These are phyloP conservation scores for Astrephomene gubernaculifera DNA, from an alignment of 139 green algal species.

Conservation along the genomic window DNA sequence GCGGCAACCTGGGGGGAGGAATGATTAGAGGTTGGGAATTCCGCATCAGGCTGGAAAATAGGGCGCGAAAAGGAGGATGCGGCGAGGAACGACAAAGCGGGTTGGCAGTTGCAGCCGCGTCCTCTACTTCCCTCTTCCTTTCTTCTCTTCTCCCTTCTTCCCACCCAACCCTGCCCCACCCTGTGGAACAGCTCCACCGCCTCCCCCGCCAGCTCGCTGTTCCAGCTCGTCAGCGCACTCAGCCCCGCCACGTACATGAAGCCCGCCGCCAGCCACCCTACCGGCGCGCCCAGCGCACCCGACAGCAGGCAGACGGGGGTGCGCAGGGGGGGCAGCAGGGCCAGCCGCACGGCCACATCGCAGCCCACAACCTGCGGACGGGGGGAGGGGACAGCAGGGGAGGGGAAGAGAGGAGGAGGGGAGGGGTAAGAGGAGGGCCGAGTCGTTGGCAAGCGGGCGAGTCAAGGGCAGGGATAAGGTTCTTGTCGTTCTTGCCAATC, in stretches of 20 bases:
- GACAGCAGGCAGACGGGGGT: constrained; percentile 14
- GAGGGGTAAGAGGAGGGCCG: background rate
- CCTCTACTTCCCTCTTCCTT: background rate
- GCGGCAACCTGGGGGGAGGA: background rate
- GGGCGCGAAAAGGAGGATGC: too few species aligned
- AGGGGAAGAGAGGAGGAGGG: background rate
- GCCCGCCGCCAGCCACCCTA: constrained; percentile 9
- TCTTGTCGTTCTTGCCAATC: too few species aligned
- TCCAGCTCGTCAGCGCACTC: constrained; percentile 31
- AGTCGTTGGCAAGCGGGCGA: background rate
- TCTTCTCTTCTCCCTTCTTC: background rate
- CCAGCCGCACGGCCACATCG: constrained; percentile 28
- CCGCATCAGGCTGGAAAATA: background rate
- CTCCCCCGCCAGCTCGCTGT: constrained; percentile 40
- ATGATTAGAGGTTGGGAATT: background rate
- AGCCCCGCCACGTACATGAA: constrained; percentile 45
- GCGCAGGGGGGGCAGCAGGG: constrained; percentile 9
- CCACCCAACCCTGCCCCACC: background rate
- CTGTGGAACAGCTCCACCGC: constrained; percentile 47
- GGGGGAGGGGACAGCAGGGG: background rate
- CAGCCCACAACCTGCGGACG: constrained; percentile 15
- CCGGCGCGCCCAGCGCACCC: constrained; percentile 19
- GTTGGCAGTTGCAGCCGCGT: background rate
- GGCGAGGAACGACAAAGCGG: too few species aligned
- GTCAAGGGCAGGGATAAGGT: background rate